Evolutionary conservation across 495 filamentous ascomycete species (phyloP).

Genomic region (Aspergillus baeticus): DNA sequence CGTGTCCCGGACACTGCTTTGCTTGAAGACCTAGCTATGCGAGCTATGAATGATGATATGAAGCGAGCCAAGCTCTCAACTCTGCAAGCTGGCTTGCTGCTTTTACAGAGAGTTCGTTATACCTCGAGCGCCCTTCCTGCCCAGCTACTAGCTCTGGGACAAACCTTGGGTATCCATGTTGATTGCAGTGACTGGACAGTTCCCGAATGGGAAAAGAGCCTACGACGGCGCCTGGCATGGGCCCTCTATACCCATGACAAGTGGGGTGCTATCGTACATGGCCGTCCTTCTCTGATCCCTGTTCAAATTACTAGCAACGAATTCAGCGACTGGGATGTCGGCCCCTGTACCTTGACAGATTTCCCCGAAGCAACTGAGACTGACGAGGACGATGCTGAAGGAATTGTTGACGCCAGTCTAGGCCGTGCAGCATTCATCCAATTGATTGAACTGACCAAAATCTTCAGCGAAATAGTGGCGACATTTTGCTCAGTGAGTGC

Average conservation of each 20-base stretch:
- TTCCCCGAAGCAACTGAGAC: conserved; percentile 62
- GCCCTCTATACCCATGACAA: conserved; percentile 87
- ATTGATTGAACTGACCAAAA: conserved; percentile 71
- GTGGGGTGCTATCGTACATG: conserved; percentile 81
- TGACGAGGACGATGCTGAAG: conserved; percentile 64
- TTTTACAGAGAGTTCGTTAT: conserved; percentile 60
- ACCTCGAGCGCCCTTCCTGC: conserved; percentile 12
- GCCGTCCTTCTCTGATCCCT: conserved; percentile 79
- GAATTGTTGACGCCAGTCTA: conserved; percentile 17
- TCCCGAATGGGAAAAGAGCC: conserved; percentile 74
- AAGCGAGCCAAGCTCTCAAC: conserved; percentile 78
- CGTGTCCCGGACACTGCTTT: conserved; percentile 55
- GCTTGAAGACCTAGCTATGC: conserved; percentile 66
- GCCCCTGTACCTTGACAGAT: conserved; percentile 31
- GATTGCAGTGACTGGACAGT: conserved; percentile 80
- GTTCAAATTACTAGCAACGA: conserved; percentile 54
- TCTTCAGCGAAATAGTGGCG: conserved; percentile 74
- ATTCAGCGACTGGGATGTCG: conserved; percentile 40
- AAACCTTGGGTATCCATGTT: conserved; percentile 79
- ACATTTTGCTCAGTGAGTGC: conserved; percentile 77
- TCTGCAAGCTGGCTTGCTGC: conserved; percentile 73
- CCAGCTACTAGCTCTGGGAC: conserved; percentile 66
- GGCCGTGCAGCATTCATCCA: conserved; percentile 65
- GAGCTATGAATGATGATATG: conserved; percentile 59
- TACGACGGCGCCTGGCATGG: conserved; percentile 80